Base-by-base conservation (phyloP, 106 monocot species). In the Hemerocallis citrina region DNA sequence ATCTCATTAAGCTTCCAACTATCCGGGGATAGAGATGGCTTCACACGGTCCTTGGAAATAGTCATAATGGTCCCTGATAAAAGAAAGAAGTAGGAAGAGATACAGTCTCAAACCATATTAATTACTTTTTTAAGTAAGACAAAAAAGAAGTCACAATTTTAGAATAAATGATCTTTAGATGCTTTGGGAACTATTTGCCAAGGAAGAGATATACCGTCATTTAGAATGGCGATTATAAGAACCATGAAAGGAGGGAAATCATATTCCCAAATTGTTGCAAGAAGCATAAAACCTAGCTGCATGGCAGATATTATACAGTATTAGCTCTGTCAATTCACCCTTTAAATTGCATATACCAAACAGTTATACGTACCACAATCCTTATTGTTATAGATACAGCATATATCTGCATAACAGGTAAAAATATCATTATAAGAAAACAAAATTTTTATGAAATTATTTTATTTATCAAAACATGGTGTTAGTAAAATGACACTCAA, bases 221-320 rank as follows among this genome's bases (percentile, higher is more conserved):
- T 83, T 22, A 83, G 65, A 68, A 84, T 76, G 33, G 79, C 79
- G 55, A 76, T 79, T 59, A 84, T 76, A 44, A 84, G 64, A 55
- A 84, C 79, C 84, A 84, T 84, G 45, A 84, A 84, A 24, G 84
- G 79, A 47, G 84, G 84, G 61, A 84, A 84, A 59, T 84, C 84
- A 49, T 84, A 84, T 55, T 76, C 69, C 84, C 84, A 84, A 61
- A 84, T 84, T 68, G 72, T 66, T 50, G 84, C 79, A 15, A 84
- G 72, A 48, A 84, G 79, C 58, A 73, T 65, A 76, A 84, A 84
- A 20, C 84, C 79, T 57, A 84, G 72, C 84, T 84, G 79, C 61
- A 69, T 7, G 54, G 28, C 0, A 62, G 65, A 30, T 44, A 29
- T 19, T 56, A 16, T 4, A 34, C 6, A 17, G 22, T 47, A 19